Conservation (phyloP, 2,329 filamentous ascomycete genomes). For the Fusarium fujikuroi region DNA sequence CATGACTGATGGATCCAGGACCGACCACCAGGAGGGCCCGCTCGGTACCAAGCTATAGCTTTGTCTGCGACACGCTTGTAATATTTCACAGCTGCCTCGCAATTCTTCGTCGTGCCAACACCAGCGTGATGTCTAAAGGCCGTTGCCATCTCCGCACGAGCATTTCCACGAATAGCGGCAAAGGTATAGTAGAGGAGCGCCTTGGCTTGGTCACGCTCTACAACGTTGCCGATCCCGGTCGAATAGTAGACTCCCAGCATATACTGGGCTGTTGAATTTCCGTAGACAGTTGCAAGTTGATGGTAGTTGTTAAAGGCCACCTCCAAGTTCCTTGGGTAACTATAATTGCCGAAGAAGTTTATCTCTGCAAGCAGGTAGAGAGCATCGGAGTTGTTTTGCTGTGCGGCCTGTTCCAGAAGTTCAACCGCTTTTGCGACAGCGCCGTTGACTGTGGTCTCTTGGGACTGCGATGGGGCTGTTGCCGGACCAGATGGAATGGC, state of each 20-base stretch:
- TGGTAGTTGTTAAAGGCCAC: slow-evolving; percentile 85
- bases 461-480: slow-evolving; percentile 56
- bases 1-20: slow-evolving; percentile 81
- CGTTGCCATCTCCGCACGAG: slow-evolving; percentile 91
- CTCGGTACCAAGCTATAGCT: slow-evolving; percentile 86
- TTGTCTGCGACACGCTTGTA: slow-evolving; percentile 96
- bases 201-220: slow-evolving; percentile 88
- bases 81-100: slow-evolving; percentile 84
- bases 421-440: slow-evolving; percentile 62
- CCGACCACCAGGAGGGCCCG: slow-evolving; percentile 89
- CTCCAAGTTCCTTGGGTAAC: slow-evolving; percentile 83
- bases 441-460: slow-evolving; percentile 51
- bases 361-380: slow-evolving; percentile 91
- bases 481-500: slow-evolving; percentile 62
- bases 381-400: slow-evolving; percentile 78
- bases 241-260: slow-evolving; percentile 98
- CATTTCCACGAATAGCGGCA: slow-evolving; percentile 84
- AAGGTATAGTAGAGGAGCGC: slow-evolving; percentile 95
- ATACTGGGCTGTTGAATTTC: slow-evolving; percentile 92
- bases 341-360: slow-evolving; percentile 96
- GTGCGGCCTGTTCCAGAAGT: slow-evolving; percentile 63
- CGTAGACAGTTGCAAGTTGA: slow-evolving; percentile 77
- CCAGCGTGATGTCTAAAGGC: slow-evolving; percentile 87
- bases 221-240: slow-evolving; percentile 85
- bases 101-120: slow-evolving; percentile 86